Base-by-base conservation (phyloP, 2,329 filamentous ascomycete species). In the Fusarium armeniacum region DNA sequence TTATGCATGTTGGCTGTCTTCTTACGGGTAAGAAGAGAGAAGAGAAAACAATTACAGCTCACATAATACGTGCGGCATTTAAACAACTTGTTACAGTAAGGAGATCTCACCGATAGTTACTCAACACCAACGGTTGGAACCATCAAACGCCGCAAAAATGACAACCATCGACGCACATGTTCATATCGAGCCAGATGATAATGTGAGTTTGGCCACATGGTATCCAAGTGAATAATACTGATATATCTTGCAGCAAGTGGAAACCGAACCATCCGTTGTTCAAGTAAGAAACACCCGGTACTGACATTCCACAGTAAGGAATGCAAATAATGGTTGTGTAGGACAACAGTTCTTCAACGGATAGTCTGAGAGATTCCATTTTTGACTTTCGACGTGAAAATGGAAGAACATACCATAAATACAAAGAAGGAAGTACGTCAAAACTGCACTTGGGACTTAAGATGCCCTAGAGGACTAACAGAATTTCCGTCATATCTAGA, bases 341-440 rank as follows among this genome's bases (percentile, higher is more conserved):
- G 63, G 56, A 62, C 5, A 49, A 36, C 26, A 50, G 62, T 4
- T 66, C 62, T 2, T 65, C 62, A 0, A 65, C 62, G 3, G 62
- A 65, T n/a, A 65, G 62, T 6, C 12, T 65, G 20, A 55, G 62
- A 18, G 65, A 62, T 6, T 65, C 62, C 1, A 61, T 65, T 18
- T 57, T 45, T 16, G 55, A 66, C 16, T 65, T 28, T 7, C 49
- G 62, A 2, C 62, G 53, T 7, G 62, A 65, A 1, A 65, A 65
- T 5, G 62, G 62, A 24, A 60, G 62, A n/a, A 65, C 62, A 8
- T 65, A 65, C 3, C 62, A 65, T n/a, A 50, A 38, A 6, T 65
- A 41, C 9, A 65, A 46, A 8, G 62, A 65, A 1, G 62, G 62
- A 24, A 65, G 62, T 65, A 33, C 5, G 62, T 33, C 6, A 8